These are phyloP conservation scores for Euclidium syriacum DNA, from an alignment of 345 rosid species.

Conservation along the genomic window DNA sequence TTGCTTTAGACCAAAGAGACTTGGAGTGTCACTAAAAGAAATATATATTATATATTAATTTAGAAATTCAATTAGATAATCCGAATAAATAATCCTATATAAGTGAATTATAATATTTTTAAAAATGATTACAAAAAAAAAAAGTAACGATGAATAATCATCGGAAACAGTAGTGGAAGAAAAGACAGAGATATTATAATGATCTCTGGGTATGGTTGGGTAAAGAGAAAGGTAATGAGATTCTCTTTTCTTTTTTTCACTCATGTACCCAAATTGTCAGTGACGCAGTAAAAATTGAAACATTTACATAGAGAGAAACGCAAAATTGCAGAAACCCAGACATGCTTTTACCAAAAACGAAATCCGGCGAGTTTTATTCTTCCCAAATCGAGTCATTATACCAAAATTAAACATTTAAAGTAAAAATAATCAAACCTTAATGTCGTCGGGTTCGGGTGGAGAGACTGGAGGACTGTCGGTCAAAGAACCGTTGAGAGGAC, in stretches of 20 bases:
- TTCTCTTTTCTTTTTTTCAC: constrained; percentile 22
- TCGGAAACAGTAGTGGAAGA: constrained; percentile 16
- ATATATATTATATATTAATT: not conserved
- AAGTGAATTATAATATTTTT: not conserved
- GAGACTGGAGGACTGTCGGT: constrained; percentile 99
- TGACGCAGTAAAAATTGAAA: constrained; percentile 11
- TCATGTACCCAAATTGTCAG: constrained; percentile 32
- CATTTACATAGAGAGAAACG: constrained; percentile 15
- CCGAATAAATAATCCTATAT: too few relatives aligned
- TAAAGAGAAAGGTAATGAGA: constrained; percentile 52
- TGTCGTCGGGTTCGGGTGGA: constrained; percentile 82
- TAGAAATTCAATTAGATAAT: too few relatives aligned
- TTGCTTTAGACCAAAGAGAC: constrained; percentile 23
- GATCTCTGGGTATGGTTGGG: constrained; percentile 32
- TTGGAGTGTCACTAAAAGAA: constrained; percentile 1
- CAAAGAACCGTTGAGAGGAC: constrained; percentile 73
- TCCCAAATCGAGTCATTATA: not conserved
- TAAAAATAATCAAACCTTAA: constrained; percentile 45
- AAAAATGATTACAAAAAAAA: too few relatives aligned
- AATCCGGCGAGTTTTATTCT: too few relatives aligned
- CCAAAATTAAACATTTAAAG: not conserved
- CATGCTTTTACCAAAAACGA: constrained; percentile 9
- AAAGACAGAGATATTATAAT: not conserved
- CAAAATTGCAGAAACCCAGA: constrained; percentile 9
- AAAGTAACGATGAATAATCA: constrained; percentile 9